Percentiles rank a stretch among this genome's conserved stretches.
phyloP scores from a whole-genome alignment of 768 basidiomycete genomes.

The Boletus rubroflammeus region DNA sequence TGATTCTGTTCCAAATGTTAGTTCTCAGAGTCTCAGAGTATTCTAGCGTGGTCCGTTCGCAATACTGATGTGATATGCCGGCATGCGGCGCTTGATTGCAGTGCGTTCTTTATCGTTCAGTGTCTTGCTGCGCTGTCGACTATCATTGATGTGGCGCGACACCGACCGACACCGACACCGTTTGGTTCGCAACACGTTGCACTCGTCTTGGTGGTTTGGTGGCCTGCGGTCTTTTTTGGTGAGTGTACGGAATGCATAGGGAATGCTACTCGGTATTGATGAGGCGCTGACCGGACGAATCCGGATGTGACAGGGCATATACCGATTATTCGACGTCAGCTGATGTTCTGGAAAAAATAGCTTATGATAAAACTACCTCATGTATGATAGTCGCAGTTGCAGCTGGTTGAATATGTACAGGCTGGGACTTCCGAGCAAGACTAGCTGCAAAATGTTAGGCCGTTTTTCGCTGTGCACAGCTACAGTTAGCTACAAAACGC shows the following conservation, averaged over 20 bases:
- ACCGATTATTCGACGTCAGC: slow-evolving; percentile 36
- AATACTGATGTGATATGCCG: slow-evolving; percentile 1
- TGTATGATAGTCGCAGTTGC: neutral
- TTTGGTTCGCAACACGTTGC: slow-evolving; percentile 68
- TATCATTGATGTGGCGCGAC: slow-evolving; percentile 45
- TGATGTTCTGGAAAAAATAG: slow-evolving; percentile 34
- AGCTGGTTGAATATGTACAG: neutral
- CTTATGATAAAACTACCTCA: neutral
- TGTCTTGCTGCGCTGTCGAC: slow-evolving; percentile 48
- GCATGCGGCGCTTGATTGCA: slow-evolving; percentile 11
- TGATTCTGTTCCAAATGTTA: slow-evolving; percentile 56
- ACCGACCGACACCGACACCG: slow-evolving; percentile 40
- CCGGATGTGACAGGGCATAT: slow-evolving; percentile 33
- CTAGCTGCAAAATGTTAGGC: too few species aligned
- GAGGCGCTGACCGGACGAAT: neutral
- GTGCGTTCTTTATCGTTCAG: slow-evolving; percentile 45
- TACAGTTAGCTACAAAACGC: too few species aligned
- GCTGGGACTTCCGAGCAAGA: neutral
- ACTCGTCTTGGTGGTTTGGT: slow-evolving; percentile 57
- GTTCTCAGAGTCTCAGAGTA: neutral
- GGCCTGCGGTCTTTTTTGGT: slow-evolving; percentile 55
- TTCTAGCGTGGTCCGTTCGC: neutral
- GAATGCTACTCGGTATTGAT: neutral
- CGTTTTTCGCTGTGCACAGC: too few species aligned
- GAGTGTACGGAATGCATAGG: slow-evolving; percentile 8